Evolutionary conservation across 177 flowering plant genomes (phyloP).

Genomic region (Tripterygium wilfordii): DNA sequence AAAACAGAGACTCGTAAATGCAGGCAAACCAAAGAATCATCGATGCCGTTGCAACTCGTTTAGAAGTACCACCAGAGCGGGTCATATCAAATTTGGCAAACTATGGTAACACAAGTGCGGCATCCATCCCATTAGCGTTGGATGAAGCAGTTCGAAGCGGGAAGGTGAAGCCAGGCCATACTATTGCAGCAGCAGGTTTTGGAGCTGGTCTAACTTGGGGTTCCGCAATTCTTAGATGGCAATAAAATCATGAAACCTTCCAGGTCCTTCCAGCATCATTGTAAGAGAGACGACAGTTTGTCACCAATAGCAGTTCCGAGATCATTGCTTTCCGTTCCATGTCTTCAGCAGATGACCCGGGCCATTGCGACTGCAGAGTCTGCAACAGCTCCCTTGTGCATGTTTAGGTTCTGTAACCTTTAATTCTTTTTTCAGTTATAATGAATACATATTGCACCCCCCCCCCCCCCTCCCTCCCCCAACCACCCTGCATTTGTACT

Average conservation of each 20-base stretch:
- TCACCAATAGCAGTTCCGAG: background rate
- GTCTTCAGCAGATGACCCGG: background rate
- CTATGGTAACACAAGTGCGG: constrained; percentile 97
- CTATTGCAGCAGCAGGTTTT: constrained; percentile 83
- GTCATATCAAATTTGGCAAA: constrained; percentile 86
- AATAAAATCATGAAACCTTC: constrained; percentile 33
- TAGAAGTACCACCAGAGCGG: constrained; percentile 56
- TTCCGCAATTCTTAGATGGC: constrained; percentile 85
- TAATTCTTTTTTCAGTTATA: too few species aligned
- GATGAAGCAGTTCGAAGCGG: constrained; percentile 93
- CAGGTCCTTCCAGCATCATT: background rate
- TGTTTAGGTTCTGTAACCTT: background rate
- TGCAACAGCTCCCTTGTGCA: constrained; percentile 4
- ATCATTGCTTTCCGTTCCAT: background rate
- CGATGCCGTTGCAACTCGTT: constrained; percentile 78
- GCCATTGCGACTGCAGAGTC: constrained; percentile 2
- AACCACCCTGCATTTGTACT: too few species aligned
- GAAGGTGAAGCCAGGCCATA: constrained; percentile 72
- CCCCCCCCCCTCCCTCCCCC: too few species aligned
- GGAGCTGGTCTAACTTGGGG: constrained; percentile 99
- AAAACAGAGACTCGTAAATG: too few species aligned
- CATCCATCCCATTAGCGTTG: constrained; percentile 90
- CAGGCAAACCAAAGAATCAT: constrained; percentile 97
- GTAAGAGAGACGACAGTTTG: background rate
- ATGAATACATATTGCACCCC: too few species aligned